These are phyloP conservation scores for sorghum (Sorghum bicolor) DNA, from an alignment of 176 grass and related monocot species.

Conservation along the genomic window Sorghum_bicolor_NCBIv3 NC_012874.2:58041001-58041500, in stretches of 20 bases:
- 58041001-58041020: conserved; percentile 79
- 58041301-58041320: conserved; percentile 85
- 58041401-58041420: background rate
- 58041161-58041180: conserved; percentile 99
- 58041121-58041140: conserved; percentile 75
- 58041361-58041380: conserved; percentile 46
- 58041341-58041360: conserved; percentile 84
- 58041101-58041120: conserved; percentile 92
- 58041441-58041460: conserved; percentile 22
- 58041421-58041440: conserved; percentile 31
- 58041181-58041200: conserved; percentile 90
- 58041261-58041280: conserved; percentile 85
- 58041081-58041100: conserved; percentile 77
- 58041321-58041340: conserved; percentile 89
- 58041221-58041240: conserved; percentile 85
- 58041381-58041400: conserved; percentile 29
- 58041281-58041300: conserved; percentile 92
- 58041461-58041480: conserved; percentile 2
- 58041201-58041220: conserved; percentile 81
- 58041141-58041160: conserved; percentile 93
- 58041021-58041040: conserved; percentile 73
- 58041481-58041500: conserved; percentile 1
- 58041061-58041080: conserved; percentile 63
- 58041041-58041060: conserved; percentile 86
- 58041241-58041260: conserved; percentile 86